Conservation (phyloP, 1,284 basidiomycete genomes). For the Malassezia furfur region DNA sequence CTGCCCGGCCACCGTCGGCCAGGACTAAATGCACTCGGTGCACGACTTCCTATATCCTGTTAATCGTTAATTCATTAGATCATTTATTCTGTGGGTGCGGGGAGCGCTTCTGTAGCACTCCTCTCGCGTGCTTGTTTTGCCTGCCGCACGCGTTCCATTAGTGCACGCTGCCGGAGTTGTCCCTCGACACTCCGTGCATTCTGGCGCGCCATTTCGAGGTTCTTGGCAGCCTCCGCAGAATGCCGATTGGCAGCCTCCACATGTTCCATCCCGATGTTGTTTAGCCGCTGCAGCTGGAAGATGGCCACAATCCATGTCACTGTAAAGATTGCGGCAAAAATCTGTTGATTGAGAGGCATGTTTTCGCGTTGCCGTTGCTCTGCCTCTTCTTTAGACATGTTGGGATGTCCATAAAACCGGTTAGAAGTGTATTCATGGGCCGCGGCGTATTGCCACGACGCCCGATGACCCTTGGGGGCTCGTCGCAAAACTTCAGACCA, state of each 20-base stretch:
- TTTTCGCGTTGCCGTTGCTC: conserved; percentile 4
- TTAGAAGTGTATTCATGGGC: not conserved
- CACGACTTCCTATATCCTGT: no score
- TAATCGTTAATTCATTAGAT: not conserved
- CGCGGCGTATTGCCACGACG: conserved; percentile 7
- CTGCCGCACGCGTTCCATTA: conserved; percentile 12
- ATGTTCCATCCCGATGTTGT: not conserved
- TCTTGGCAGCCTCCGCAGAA: not conserved
- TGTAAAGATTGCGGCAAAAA: conserved; percentile 5
- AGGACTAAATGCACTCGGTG: conserved; percentile 1
- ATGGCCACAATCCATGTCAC: conserved; percentile 4
- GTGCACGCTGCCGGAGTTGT: not conserved
- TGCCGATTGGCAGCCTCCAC: not conserved
- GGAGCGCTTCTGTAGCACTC: no score
- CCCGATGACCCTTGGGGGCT: not conserved
- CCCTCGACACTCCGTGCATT: conserved; percentile 14
- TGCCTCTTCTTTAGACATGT: conserved; percentile 2
- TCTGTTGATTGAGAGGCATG: conserved; percentile 1
- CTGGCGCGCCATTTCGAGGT: conserved; percentile 10
- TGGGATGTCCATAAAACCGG: conserved; percentile 4
- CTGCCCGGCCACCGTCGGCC: conserved; percentile 21
- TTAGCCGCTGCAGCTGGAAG: conserved; percentile 5
- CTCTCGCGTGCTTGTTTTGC: not conserved
- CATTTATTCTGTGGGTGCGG: no score
- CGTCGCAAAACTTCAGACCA: conserved; percentile 16